Base-by-base conservation (phyloP, 768 basidiomycete species). In the Crepidotus variabilis region DNA sequence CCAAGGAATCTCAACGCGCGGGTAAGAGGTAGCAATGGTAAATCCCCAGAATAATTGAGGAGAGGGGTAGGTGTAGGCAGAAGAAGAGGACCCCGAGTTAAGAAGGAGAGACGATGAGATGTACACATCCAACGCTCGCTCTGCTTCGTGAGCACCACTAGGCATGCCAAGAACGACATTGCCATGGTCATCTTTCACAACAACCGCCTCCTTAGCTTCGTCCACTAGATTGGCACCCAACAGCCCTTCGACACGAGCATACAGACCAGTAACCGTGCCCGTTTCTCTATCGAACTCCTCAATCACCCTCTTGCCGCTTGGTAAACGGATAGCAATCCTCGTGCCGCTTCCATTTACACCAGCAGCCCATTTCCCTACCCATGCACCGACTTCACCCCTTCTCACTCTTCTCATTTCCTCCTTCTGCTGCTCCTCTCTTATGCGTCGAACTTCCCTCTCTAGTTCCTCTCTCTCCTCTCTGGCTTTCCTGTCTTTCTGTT, bases 1-100 rank as follows among this genome's bases (percentile, higher is more conserved):
- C 78, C 86, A 90, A 11, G 74, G 74, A 52, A 90, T 78, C 68
- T 84, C 83, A 45, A 71, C 72, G 52, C 88, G 74, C 3, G 93
- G 93, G 63, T 90, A 94, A 9, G 89, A 79, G 1, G 80, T 78
- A 2, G 73, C 74, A 24, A 95, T 72, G 57, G 75, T 78, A 75
- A 95, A 94, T 7, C 82, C 84, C 85, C 88, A 93, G 78, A 86
- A 91, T 23, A 71, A 71, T 8, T 75, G 71, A 9, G 71, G 57
- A 34, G 57, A 49, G 7, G 51, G 45, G 18, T 32, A 50, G 33
- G 14, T 58, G 0, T 50, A 36, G 48, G 74, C 62, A 47, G 72
- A 46, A 2, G 6, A 50, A 16, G 23, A 2, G 16, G 50, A 45
- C 10, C 36, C 33, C 0, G 67, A 20, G 61, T 62, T 52, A 71